A percentile compares a stretch with the other conserved stretches of the same genome.
Evolutionary conservation across 139 green algal species (phyloP).

Genomic region (Diplosphaera chodatii): DNA sequence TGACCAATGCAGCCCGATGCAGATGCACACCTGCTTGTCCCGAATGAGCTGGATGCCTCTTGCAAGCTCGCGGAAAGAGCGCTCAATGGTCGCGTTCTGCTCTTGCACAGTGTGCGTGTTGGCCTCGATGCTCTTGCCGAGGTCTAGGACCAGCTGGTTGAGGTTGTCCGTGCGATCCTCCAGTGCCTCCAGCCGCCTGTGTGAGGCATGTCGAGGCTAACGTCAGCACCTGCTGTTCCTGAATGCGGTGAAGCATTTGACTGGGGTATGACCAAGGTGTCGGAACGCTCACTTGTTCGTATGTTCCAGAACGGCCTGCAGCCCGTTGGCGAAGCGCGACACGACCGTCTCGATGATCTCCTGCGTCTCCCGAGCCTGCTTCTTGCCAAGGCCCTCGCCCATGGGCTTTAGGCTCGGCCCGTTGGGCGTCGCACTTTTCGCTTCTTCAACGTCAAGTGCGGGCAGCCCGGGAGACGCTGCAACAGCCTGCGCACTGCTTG

Average conservation of each 20-base stretch:
- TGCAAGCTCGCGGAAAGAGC: constrained; percentile 34
- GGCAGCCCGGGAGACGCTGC: neutral
- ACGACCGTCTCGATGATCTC: neutral
- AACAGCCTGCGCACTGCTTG: neutral
- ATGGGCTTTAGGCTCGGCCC: neutral
- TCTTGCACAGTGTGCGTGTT: constrained; percentile 31
- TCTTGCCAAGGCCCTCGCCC: neutral
- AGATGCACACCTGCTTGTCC: constrained; percentile 47
- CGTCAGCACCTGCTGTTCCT: too few species aligned
- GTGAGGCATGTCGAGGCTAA: too few species aligned
- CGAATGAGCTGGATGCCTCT: constrained; percentile 40
- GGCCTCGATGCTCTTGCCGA: constrained; percentile 22
- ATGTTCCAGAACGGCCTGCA: neutral
- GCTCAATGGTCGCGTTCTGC: constrained; percentile 27
- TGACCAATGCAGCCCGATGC: too few species aligned
- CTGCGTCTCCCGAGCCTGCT: neutral
- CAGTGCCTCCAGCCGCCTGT: constrained; percentile 36
- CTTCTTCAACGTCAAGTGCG: neutral
- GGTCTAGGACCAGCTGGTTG: constrained; percentile 21
- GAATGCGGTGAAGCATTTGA: too few species aligned
- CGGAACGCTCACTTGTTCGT: neutral
- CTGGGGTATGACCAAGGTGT: too few species aligned
- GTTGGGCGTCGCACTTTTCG: neutral
- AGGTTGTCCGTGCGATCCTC: constrained; percentile 41
- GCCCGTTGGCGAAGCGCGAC: neutral